Conservation (phyloP, 1,284 basidiomycete species). For the Prillingera fragicola region DNA sequence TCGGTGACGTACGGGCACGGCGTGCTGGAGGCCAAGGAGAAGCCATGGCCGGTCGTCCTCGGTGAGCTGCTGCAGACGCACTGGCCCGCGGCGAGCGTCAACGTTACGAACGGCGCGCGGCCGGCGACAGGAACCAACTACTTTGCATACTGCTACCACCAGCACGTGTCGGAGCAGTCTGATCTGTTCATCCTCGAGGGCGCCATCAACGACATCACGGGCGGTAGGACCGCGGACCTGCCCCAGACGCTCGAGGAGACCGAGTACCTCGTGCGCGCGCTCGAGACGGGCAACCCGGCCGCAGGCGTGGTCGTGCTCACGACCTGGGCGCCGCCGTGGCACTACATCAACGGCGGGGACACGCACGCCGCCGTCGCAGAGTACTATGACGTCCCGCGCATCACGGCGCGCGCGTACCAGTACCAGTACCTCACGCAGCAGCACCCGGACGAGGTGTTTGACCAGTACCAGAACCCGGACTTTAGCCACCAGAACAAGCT, state of each 20-base stretch:
- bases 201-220: constrained; percentile 5
- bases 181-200: constrained; percentile 8
- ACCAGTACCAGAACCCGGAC: neutral
- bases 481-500: constrained; percentile 4
- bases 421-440: constrained; percentile 10
- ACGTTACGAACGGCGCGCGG: neutral
- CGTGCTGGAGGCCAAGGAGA: neutral
- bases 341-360: constrained; percentile 5
- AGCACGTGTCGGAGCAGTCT: neutral
- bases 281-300: neutral
- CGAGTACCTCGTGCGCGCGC: constrained; percentile 6
- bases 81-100: neutral
- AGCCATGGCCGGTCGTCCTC: neutral
- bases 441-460: neutral
- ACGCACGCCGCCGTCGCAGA: neutral
- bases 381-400: constrained; percentile 9
- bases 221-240: neutral
- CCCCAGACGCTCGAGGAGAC: constrained; percentile 1
- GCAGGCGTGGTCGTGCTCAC: constrained; percentile 4
- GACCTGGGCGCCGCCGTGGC: neutral
- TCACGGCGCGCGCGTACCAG: constrained; percentile 4
- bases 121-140: constrained; percentile 44
- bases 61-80: neutral
- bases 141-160: constrained; percentile 6
- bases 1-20: constrained; percentile 3